Conservation (phyloP, 192 early-diverging fungal species). For the Thamnidium elegans region DNA sequence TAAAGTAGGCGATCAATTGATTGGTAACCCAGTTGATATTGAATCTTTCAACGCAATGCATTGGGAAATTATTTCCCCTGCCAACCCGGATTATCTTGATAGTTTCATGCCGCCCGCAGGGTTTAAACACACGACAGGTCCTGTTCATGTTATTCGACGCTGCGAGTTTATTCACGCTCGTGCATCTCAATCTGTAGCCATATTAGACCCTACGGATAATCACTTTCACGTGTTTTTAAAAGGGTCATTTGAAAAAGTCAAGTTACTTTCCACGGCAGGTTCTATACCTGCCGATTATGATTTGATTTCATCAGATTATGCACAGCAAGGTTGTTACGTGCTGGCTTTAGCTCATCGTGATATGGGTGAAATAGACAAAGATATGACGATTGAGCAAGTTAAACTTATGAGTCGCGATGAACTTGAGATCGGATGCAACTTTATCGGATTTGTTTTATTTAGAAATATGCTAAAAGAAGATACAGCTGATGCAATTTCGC, state of each 20-base stretch:
- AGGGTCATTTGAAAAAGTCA: constrained; percentile 76
- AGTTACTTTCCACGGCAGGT: constrained; percentile 40
- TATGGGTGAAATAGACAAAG: constrained; percentile 46
- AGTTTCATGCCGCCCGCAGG: constrained; percentile 44
- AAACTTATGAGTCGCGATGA: constrained; percentile 50
- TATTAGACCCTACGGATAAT: constrained; percentile 52
- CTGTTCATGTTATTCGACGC: constrained; percentile 58
- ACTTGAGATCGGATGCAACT: constrained; percentile 54
- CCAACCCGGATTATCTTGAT: constrained; percentile 39
- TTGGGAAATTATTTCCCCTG: constrained; percentile 41
- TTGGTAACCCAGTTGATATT: constrained; percentile 77
- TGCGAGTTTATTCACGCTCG: constrained; percentile 79
- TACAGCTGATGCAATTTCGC: constrained; percentile 61
- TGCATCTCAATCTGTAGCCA: constrained; percentile 70
- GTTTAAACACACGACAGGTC: constrained; percentile 24
- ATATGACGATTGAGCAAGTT: constrained; percentile 37
- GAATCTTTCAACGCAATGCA: constrained; percentile 71
- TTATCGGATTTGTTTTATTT: constrained; percentile 69
- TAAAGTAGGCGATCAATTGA: constrained; percentile 47
- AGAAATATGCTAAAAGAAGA: constrained; percentile 75
- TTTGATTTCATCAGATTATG: constrained; percentile 50
- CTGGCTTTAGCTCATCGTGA: constrained; percentile 66
- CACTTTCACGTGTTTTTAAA: constrained; percentile 68
- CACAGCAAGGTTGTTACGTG: constrained; percentile 78
- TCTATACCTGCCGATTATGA: constrained; percentile 60